Evolutionary conservation across 2,329 filamentous ascomycete genomes (phyloP).

Genomic region (Raffaelea arxii): DNA sequence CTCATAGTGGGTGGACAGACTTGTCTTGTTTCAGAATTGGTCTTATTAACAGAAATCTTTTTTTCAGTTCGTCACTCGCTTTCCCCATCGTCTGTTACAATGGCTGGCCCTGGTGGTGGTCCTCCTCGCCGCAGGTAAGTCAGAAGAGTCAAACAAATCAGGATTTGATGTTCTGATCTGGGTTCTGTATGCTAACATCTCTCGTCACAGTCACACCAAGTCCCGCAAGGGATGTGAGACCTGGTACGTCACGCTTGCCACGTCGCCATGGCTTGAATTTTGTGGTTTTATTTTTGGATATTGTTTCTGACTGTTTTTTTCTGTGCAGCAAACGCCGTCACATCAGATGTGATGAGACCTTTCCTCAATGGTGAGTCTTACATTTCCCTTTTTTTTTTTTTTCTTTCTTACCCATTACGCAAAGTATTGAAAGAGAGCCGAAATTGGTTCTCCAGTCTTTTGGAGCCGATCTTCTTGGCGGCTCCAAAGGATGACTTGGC

Average conservation of each 20-base stretch:
- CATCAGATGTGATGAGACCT: conserved; percentile 95
- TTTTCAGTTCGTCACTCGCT: conserved; percentile 10
- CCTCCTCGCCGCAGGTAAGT: conserved; percentile 63
- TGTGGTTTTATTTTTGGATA: conserved; percentile 3
- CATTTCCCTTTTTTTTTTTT: conserved; percentile 8
- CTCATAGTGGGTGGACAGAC: neutral
- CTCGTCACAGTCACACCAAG: conserved; percentile 74
- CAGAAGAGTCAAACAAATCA: too few relatives aligned
- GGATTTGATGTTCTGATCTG: too few relatives aligned
- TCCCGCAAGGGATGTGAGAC: conserved; percentile 97
- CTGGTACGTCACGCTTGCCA: conserved; percentile 41
- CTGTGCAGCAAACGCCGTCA: conserved; percentile 75
- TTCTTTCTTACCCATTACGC: too few relatives aligned
- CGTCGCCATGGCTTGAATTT: neutral
- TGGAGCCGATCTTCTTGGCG: too few relatives aligned
- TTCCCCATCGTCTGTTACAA: conserved; percentile 36
- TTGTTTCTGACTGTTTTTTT: neutral
- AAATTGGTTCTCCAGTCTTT: conserved; percentile 1
- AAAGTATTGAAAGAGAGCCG: too few relatives aligned
- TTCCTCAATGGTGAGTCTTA: conserved; percentile 77
- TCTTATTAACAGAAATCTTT: too few relatives aligned
- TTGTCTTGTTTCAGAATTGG: neutral
- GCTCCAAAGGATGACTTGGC: too few relatives aligned
- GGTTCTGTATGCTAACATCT: neutral
- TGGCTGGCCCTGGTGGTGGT: conserved; percentile 92